These are phyloP conservation scores for Mycena sp. DNA, from an alignment of 1,284 basidiomycete species.

Conservation along the genomic window DNA sequence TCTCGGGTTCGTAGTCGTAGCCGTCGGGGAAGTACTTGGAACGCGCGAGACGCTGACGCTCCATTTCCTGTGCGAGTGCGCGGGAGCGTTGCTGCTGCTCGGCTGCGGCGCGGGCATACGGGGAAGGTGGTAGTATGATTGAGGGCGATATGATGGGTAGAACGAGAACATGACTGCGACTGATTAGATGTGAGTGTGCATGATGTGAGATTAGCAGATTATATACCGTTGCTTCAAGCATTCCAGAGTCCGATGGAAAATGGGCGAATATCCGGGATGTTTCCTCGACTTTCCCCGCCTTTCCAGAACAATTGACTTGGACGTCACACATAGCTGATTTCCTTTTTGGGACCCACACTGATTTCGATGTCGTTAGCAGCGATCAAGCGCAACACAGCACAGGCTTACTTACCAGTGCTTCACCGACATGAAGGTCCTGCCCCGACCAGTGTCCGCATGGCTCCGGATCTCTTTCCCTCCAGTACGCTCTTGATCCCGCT, in stretches of 20 bases:
- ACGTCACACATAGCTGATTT: neutral
- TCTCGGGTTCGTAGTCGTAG: constrained; percentile 25
- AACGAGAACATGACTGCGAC: constrained; percentile 21
- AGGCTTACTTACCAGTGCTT: constrained; percentile 88
- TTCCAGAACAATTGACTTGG: constrained; percentile 8
- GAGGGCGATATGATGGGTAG: constrained; percentile 16
- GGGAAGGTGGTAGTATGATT: constrained; percentile 18
- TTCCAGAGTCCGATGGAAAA: constrained; percentile 4
- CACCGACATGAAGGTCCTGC: constrained; percentile 98
- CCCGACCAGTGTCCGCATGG: constrained; percentile 79
- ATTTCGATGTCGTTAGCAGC: too few species aligned
- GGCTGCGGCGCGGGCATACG: constrained; percentile 25
- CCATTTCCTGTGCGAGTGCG: constrained; percentile 14
- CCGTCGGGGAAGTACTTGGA: constrained; percentile 26
- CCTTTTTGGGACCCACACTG: neutral
- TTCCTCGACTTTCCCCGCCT: neutral
- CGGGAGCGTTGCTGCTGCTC: constrained; percentile 23
- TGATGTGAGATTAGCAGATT: neutral
- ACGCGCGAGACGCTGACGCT: constrained; percentile 21
- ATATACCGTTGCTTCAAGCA: constrained; percentile 24
- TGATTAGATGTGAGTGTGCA: constrained; percentile 20
- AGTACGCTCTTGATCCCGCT: constrained; percentile 89
- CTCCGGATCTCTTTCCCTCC: constrained; percentile 77
- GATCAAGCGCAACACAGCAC: constrained; percentile 7
- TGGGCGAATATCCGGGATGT: neutral